Percentiles rank a stretch among this genome's conserved stretches.
phyloP scores from a whole-genome alignment of 169 alveolate genomes.

The Cryptosporidium ubiquitum region DNA sequence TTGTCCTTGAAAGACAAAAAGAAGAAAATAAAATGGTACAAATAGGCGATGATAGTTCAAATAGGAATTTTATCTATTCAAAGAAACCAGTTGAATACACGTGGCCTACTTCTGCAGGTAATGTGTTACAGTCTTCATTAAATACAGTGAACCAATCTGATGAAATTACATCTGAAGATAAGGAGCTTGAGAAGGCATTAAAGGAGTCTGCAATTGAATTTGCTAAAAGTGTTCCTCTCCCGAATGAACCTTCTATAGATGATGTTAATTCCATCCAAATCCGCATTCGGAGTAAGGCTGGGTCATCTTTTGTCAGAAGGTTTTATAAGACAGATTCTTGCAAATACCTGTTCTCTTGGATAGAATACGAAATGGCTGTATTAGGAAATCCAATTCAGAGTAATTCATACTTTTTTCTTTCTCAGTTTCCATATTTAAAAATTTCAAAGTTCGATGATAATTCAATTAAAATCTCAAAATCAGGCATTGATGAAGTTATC shows the following conservation, averaged over 20 bases:
- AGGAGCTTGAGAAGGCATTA: slow-evolving; percentile 44
- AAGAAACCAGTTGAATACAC: slow-evolving; percentile 9
- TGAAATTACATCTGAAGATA: not conserved
- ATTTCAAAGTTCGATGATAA: slow-evolving; percentile 11
- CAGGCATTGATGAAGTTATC: not conserved
- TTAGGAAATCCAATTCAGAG: slow-evolving; percentile 15
- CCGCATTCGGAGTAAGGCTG: slow-evolving; percentile 26
- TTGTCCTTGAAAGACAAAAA: not conserved
- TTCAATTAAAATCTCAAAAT: slow-evolving; percentile 19
- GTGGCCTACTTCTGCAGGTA: slow-evolving; percentile 67
- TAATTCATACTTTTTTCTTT: slow-evolving; percentile 19
- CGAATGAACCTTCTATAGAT: slow-evolving; percentile 31
- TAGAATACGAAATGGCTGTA: slow-evolving; percentile 55
- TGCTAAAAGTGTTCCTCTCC: slow-evolving; percentile 38
- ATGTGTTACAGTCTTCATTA: not conserved
- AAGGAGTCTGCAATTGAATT: slow-evolving; percentile 37
- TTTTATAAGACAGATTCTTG: not conserved
- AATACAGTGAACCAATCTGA: not conserved
- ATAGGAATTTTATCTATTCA: slow-evolving; percentile 19
- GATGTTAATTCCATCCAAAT: slow-evolving; percentile 15
- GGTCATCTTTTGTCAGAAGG: slow-evolving; percentile 35
- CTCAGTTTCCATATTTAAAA: slow-evolving; percentile 34
- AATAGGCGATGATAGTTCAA: not conserved
- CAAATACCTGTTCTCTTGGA: slow-evolving; percentile 30
- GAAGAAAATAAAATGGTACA: slow-evolving; percentile 12